Evolutionary conservation across 1,139 yeast species (phyloP).

Genomic region (Candida sojae): DNA sequence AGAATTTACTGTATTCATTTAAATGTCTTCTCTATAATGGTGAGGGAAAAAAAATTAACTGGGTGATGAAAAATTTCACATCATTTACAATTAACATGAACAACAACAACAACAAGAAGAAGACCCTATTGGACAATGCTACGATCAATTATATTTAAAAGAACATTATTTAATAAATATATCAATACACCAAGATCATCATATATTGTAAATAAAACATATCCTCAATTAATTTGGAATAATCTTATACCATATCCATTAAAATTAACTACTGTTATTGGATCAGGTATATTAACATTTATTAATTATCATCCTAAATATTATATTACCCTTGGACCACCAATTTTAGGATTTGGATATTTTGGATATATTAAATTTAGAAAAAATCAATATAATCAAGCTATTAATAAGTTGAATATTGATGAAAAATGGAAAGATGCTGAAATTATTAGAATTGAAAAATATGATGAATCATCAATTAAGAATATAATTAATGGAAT

Average conservation of each 20-base stretch:
- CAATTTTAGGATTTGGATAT: slow-evolving; percentile 27
- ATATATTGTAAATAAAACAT: slow-evolving; percentile 27
- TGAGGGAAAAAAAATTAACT: neutral
- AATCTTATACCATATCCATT: slow-evolving; percentile 26
- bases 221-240: slow-evolving; percentile 28
- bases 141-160: slow-evolving; percentile 1
- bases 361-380: slow-evolving; percentile 21
- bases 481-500: slow-evolving; percentile 35
- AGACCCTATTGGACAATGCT: neutral
- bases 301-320: slow-evolving; percentile 40
- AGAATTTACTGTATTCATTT: no score
- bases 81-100: neutral
- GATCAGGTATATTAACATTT: slow-evolving; percentile 28
- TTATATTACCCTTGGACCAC: slow-evolving; percentile 40
- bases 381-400: slow-evolving; percentile 18
- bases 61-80: neutral
- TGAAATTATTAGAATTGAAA: slow-evolving; percentile 23
- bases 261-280: slow-evolving; percentile 32
- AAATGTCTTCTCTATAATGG: neutral
- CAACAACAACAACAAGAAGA: neutral
- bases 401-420: slow-evolving; percentile 12
- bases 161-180: slow-evolving; percentile 4
- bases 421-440: slow-evolving; percentile 7
- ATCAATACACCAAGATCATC: slow-evolving; percentile 35
- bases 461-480: slow-evolving; percentile 37